phyloP scores from a whole-genome alignment of 345 rosid genomes.

The Salix purpurea region DNA sequence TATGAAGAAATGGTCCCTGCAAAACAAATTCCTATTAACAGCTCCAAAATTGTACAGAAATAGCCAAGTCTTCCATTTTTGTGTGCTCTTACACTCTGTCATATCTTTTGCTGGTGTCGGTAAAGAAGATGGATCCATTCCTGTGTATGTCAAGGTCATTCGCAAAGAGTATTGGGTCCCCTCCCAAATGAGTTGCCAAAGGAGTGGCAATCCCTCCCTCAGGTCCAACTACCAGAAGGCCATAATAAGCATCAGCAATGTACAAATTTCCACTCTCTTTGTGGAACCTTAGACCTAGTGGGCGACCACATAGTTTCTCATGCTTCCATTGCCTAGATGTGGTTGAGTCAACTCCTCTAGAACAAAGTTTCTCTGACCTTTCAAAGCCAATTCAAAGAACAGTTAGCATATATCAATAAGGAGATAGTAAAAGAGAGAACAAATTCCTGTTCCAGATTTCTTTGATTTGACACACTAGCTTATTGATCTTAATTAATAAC shows the following conservation, averaged over 20 bases:
- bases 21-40: neutral
- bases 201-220: conserved; percentile 81
- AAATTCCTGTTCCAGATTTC: neutral
- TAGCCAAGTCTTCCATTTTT: neutral
- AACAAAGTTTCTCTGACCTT: conserved; percentile 80
- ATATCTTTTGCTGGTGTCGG: conserved; percentile 87
- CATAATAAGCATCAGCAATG: conserved; percentile 93
- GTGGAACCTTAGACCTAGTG: conserved; percentile 79
- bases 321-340: conserved; percentile 86
- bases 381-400: conserved; percentile 8
- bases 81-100: conserved; percentile 62
- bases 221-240: conserved; percentile 75
- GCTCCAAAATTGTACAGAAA: neutral
- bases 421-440: too few relatives aligned
- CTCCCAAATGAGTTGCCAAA: conserved; percentile 65
- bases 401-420: neutral
- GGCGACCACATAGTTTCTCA: conserved; percentile 82
- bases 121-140: conserved; percentile 91
- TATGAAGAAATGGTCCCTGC: conserved; percentile 84
- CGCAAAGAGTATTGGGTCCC: conserved; percentile 74
- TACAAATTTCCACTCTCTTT: conserved; percentile 55
- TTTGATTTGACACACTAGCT: neutral
- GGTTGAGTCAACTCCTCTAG: conserved; percentile 77
- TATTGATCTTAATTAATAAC: too few relatives aligned
- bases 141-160: conserved; percentile 82